phyloP scores from a whole-genome alignment of 2,329 filamentous ascomycete species.

The Paraphaeosphaeria sporulosa region DNA sequence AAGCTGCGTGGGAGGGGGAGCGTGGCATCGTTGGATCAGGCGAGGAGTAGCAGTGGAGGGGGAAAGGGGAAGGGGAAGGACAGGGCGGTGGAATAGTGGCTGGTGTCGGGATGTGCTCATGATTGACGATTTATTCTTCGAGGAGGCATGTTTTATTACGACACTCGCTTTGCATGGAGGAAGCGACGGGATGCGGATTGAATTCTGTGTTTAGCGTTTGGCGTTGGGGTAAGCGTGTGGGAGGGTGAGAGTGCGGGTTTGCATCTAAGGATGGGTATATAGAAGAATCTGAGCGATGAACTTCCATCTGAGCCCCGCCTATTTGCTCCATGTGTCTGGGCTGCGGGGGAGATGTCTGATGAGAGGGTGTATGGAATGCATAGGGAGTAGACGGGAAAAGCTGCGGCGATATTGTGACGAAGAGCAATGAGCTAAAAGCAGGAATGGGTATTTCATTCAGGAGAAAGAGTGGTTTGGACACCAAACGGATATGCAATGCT shows the following conservation, averaged over 20 bases:
- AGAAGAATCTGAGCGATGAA: background rate
- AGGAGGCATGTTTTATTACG: background rate
- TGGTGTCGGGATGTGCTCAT: background rate
- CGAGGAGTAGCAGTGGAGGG: conserved; percentile 8
- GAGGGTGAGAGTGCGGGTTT: no score
- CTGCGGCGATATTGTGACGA: no score
- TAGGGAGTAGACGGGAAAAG: no score
- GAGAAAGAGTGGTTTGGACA: no score
- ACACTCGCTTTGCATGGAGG: conserved; percentile 5
- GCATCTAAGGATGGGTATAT: background rate
- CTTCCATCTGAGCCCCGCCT: no score
- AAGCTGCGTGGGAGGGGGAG: conserved; percentile 35
- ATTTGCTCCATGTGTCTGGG: background rate
- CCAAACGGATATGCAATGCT: no score
- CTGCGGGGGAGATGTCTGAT: background rate
- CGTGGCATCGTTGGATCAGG: conserved; percentile 18
- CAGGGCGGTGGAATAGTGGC: conserved; percentile 9
- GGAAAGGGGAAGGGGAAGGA: conserved; percentile 6
- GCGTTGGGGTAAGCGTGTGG: conserved; percentile 13
- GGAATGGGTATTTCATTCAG: no score
- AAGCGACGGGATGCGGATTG: background rate
- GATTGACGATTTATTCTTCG: background rate
- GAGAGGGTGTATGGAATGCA: no score
- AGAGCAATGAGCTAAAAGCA: no score
- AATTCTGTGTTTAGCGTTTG: conserved; percentile 13